These are phyloP conservation scores for Pulveroboletus sp. DNA, from an alignment of 768 basidiomycete genomes.

Conservation along the genomic window DNA sequence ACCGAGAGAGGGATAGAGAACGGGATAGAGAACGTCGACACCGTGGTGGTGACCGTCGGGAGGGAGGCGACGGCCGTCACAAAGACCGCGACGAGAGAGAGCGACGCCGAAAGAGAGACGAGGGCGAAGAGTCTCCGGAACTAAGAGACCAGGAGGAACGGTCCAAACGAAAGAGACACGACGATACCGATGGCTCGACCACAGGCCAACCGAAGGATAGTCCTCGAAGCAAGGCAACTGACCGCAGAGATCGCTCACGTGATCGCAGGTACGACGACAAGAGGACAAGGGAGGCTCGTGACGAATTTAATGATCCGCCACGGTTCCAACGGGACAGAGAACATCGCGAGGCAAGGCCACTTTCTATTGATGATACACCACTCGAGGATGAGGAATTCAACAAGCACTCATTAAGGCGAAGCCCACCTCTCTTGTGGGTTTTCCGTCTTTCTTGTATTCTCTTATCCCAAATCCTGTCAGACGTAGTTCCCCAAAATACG, in stretches of 20 bases:
- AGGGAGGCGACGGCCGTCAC: conserved; percentile 54
- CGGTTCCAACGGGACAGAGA: conserved; percentile 44
- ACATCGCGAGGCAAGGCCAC: conserved; percentile 38
- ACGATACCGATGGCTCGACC: conserved; percentile 50
- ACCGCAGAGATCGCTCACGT: conserved; percentile 47
- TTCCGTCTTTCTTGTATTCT: conserved; percentile 6
- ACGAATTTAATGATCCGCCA: conserved; percentile 60
- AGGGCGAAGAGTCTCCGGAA: conserved; percentile 49
- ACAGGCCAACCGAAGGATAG: conserved; percentile 41
- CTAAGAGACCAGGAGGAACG: conserved; percentile 50
- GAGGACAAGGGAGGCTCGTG: conserved; percentile 43
- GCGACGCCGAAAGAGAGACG: conserved; percentile 70
- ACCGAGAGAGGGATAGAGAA: conserved; percentile 28
- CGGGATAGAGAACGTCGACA: conserved; percentile 41
- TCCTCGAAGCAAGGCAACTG: conserved; percentile 44
- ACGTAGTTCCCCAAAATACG: conserved; percentile 71
- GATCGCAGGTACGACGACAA: conserved; percentile 59
- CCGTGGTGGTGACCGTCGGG: conserved; percentile 45
- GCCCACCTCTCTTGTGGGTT: conserved; percentile 46
- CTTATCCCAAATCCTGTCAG: conserved; percentile 35
- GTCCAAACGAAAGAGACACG: conserved; percentile 62
- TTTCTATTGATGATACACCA: conserved; percentile 40
- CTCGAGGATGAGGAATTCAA: conserved; percentile 34
- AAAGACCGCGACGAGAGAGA: conserved; percentile 49
- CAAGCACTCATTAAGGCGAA: conserved; percentile 32